Evolutionary conservation across 2,329 filamentous ascomycete species (phyloP), one percentile per base, ranked within the genome.

Genomic region (Cladosporium sp.): DNA sequence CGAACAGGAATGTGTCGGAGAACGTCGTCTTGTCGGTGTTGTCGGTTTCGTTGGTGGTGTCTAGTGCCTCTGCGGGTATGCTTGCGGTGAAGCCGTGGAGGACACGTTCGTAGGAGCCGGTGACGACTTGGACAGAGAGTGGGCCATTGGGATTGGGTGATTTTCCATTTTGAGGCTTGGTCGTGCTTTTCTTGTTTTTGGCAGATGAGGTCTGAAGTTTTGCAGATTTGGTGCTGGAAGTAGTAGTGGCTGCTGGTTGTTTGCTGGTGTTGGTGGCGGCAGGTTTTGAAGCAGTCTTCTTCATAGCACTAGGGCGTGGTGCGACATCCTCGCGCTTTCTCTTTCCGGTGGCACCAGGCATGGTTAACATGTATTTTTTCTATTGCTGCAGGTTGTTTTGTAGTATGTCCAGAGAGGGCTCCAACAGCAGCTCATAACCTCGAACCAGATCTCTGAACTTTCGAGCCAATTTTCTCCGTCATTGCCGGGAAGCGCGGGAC

Each of bases 1-100:
- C 89, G 80, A 99, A 96, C 51, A 99, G 80, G 69, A 99, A 99
- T 0, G 88, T 92, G 69, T 97, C 92, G 58, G 88, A 82, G 65
- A 96, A 97, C 45, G 84, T 77, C 49, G 84, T 75, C 15, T 63
- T 60, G 32, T 65, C 50, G 18, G 56, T 53, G n/a, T 41, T 41
- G 45, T 41, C 45, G 24, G 17, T 34, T 24, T 65, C 50, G 18
- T 58, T 54, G 27, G 32, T 47, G 36, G 19, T 38, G 15, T 29
- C 24, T 18, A 34, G 29, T 11, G 37, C 36, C 18, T 47, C 27
- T 43, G 67, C 58, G 37, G 79, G 75, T 47, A 95, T 74, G 2
- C 82, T 82, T n/a, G 87, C 90, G 7, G 87, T 89, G 61, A 96
- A 79, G 54, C 93, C 93, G 68, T 99, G 93, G 17, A 99, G 80